Evolutionary conservation across 208 protist genomes (phyloP), one percentile per base, ranked within the genome.

Genomic region (Acanthamoeba healyi): DNA sequence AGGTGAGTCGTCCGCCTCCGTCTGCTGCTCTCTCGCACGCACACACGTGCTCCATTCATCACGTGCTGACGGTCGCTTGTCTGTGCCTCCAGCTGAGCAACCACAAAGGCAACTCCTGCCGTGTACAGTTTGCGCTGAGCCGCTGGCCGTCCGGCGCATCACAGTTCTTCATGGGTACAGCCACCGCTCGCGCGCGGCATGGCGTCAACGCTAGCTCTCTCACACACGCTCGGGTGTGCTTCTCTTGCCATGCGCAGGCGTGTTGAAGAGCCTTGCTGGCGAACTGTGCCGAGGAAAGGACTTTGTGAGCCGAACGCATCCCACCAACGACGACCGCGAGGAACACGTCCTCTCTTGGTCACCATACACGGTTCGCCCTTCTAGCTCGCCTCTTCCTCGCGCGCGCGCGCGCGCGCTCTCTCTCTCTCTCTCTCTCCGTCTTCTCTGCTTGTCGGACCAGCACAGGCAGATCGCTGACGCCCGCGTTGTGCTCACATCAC

Each of bases 261-360:
- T 40, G 63, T 29, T 72, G 26, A 77, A 44, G 74, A 7, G 74
- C 19, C 42, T 84, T 26, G 38, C 74, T 6, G 29, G 26, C n/a
- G 74, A 84, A 44, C 46, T 84, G 42, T 84, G 74, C 15, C 38
- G 32, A 36, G 74, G 22, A 10, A 49, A 84, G 42, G 70, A 79
- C 34, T 79, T 79, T 5, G 58, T 17, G 5, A 58, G 10, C 1
- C 74, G 46, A 7, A 0, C 38, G 17, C 10, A 58, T 7, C 44
- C 44, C 1, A 84, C 12, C 74, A 84, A 84, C 9, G 74, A 36
- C 46, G 42, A 84, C 42, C 24, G n/a, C 10, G 74, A 84, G 24
- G 42, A 84, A 9, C 19, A 42, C 44, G 32, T 34, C 29, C 24
- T 84, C 42, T 42, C 38, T 17, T 84, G 74, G 74, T 26, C 42